phyloP scores from a whole-genome alignment of 257 asterid genomes.

The Echites panduratus region DNA sequence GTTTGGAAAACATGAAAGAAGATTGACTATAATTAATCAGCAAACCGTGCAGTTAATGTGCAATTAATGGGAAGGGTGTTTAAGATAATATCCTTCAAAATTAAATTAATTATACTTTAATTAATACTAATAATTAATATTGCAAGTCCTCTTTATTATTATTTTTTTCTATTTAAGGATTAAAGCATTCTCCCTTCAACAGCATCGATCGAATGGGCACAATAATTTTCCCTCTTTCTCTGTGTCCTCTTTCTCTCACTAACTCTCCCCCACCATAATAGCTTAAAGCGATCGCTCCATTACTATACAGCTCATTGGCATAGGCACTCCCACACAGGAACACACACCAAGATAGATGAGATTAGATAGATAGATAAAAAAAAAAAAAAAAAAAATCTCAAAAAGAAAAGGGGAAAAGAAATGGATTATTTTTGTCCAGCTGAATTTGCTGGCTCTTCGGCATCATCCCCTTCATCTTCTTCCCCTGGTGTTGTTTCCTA shows the following conservation, averaged over 20 bases:
- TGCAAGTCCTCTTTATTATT: too few species aligned
- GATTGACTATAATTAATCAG: too few species aligned
- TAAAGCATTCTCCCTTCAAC: not conserved
- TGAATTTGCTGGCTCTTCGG: conserved; percentile 1
- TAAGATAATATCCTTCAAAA: too few species aligned
- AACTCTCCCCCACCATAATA: conserved; percentile 4
- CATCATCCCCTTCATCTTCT: not conserved
- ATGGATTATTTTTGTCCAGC: conserved; percentile 10
- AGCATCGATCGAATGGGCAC: not conserved
- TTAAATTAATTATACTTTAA: too few species aligned
- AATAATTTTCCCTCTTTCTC: not conserved
- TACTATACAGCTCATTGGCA: not conserved
- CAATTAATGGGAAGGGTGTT: too few species aligned
- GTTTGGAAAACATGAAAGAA: too few species aligned
- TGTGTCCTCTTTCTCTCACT: too few species aligned
- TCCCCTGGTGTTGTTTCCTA: conserved; percentile 7
- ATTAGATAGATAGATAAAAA: too few species aligned
- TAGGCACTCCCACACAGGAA: not conserved
- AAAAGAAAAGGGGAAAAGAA: too few species aligned
- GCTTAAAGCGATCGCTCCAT: conserved; percentile 2
- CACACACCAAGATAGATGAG: not conserved
- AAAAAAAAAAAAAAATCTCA: not conserved
- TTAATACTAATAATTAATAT: too few species aligned
- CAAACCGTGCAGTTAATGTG: too few species aligned
- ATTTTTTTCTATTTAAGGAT: not conserved